Evolutionary conservation across 192 early-diverging fungal species (phyloP), one percentile per base, ranked within the genome.

Genomic region (Chytriomyces sp.): DNA sequence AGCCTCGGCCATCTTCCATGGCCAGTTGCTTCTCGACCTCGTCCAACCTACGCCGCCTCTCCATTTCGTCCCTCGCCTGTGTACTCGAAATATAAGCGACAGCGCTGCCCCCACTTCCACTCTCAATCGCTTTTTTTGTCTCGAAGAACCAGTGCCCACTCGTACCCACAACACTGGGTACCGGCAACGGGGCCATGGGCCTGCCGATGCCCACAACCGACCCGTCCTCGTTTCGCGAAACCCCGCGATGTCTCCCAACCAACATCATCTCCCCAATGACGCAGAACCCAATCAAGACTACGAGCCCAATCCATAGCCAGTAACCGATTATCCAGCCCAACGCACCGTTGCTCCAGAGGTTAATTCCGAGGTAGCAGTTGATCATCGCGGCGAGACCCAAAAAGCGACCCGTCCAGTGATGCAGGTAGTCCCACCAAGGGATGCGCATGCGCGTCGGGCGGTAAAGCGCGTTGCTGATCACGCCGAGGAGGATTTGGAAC

Each of bases 351-450:
- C 37, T 30, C 32, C 52, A 53, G 8, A 55, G 44, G 6, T 39
- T 28, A 6, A 68, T 14, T 7, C 65, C 65, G 17, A 68, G 34
- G 25, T 30, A 39, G 19, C 52, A 55, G 32, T 68, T 53, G 1
- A 38, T 28, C 0, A 68, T 4, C n/a, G 52, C 65, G 32, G 39
- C 19, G 1, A 68, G 17, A 8, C n/a, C 65, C n/a, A 34, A 19
- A n/a, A 53, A 33, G 8, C 65, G 65, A 55, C 65, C 65, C 10
- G 52, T 10, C 80, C 80, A 81, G 66, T 81, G 80, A 76, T 86
- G 85, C 40, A 74, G 30, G 31, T 66, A n/a, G 52, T 82, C 80
- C 76, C 72, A 76, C 72, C 71, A 76, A n/a, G 80, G 80, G 28
- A 77, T 57, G 28, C n/a, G 12, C 14, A 38, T 75, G 32, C 80